A percentile compares a stretch with the other conserved stretches of the same genome.
Evolutionary conservation across 805 yeast genomes (phyloP).

Genomic region (Isabelozyma rhagii): DNA sequence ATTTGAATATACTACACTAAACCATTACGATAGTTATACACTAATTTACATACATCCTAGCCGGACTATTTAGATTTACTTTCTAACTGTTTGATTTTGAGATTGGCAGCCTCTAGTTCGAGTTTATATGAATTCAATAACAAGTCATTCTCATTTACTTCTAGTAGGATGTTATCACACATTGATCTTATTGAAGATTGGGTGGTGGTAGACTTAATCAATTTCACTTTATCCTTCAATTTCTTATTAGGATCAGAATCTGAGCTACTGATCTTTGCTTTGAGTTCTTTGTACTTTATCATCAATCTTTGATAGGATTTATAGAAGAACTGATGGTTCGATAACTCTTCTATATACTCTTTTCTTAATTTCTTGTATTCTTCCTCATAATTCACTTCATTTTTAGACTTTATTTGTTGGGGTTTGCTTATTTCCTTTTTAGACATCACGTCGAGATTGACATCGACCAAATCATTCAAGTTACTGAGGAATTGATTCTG

Average conservation of each 20-base stretch:
- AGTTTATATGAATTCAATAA: slow-evolving; percentile 14
- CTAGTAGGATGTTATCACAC: slow-evolving; percentile 20
- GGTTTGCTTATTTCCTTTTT: not conserved
- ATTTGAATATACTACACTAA: too few species aligned
- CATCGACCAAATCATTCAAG: slow-evolving; percentile 16
- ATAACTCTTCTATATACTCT: slow-evolving; percentile 27
- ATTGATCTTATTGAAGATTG: slow-evolving; percentile 15
- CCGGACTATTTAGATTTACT: not conserved
- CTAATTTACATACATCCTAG: not conserved
- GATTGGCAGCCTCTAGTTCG: slow-evolving; percentile 22
- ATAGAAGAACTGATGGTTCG: slow-evolving; percentile 23
- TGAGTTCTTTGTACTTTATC: slow-evolving; percentile 22
- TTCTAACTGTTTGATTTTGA: slow-evolving; percentile 15
- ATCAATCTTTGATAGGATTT: slow-evolving; percentile 28
- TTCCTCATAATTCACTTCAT: slow-evolving; percentile 4
- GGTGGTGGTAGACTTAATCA: slow-evolving; percentile 17
- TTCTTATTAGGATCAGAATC: slow-evolving; percentile 5
- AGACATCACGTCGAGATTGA: slow-evolving; percentile 7
- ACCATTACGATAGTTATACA: not conserved
- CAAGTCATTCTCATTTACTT: slow-evolving; percentile 9
- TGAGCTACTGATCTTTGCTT: slow-evolving; percentile 2
- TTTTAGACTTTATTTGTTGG: slow-evolving; percentile 1
- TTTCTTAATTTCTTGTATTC: slow-evolving; percentile 19
- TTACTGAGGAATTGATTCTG: slow-evolving; percentile 18
- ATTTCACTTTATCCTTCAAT: slow-evolving; percentile 14